Base-by-base conservation (phyloP, 495 filamentous ascomycete genomes). In the Daldinia vernicosa region DNA sequence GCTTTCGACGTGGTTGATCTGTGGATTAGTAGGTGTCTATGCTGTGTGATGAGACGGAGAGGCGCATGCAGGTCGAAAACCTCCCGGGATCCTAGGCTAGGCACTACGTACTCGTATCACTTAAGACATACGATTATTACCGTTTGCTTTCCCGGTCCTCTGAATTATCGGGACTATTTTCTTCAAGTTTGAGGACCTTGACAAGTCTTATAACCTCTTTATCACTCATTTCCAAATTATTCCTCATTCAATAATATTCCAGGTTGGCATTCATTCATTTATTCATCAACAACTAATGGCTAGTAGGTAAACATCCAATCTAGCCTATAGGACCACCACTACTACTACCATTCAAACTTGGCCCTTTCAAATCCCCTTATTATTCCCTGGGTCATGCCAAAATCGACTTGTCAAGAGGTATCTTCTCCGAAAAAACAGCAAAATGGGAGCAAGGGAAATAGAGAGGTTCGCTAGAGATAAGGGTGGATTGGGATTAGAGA, bases 11-110 rank as follows among this genome's bases (percentile, higher is more conserved):
- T 22, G 7, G 35, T 33, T 15, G 3, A 27, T 33, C 17, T 52
- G 60, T 60, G n/a, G 9, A 43, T 24, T 14, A 27, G 27, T 28
- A 24, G 27, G 15, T 7, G 30, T 33, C 8, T 17, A 56, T 56
- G 53, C 53, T 56, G 53, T 56, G 53, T 56, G 30, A 56, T 56
- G 53, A 19, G 33, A 11, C 28, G 30, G 8, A 14, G 33, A 61
- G 24, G 33, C 15, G 26, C 22, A 66, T 71, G 63, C 58, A 63
- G 27, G 52, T 54, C 57, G 57, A 71, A 55, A 71, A 67, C 35
- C 33, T 17, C 63, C 58, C 58, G 57, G 63, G 53, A 43, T 43
- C 22, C 30, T 11, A 33, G 28, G 15, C 17, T 33, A 8, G 57
- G 39, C 43, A 12, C 17, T 47, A 6, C 43, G 17, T 24, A 24